Base-by-base conservation (phyloP, 805 yeast species). In the Kodamaea nitidulidarum region DNA sequence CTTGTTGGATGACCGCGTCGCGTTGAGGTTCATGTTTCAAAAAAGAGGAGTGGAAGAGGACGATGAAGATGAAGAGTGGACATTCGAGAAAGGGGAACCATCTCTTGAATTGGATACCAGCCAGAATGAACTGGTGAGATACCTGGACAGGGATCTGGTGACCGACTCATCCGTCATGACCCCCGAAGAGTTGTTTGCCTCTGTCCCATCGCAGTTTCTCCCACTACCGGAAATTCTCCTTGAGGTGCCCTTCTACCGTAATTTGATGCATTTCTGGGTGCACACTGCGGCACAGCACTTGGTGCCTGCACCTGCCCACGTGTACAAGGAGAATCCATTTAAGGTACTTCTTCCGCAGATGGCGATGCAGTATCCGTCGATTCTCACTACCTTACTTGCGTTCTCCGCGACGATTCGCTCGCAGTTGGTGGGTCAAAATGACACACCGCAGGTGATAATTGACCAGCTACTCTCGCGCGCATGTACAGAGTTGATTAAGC, bases 241-340 rank as follows among this genome's bases (percentile, higher is more conserved):
- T 12, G 70, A 75, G 39, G 81, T 79, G 10, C 83, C 86, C 0
- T 70, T 67, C 44, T 81, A 80, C 54, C 63, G 76, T 35, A 80
- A 78, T 39, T 63, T 80, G 15, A 78, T 84, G 60, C 78, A 79
- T 44, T 80, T 80, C 45, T 85, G 76, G 67, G 59, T 78, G 7
- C 67, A 77, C 36, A 74, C 76, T 10, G 82, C 86, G 0, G 75
- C 90, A 1, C 69, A 68, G 26, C 63, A 72, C 17, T 65, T 84
- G 14, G 85, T 81, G 4, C 88, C 90, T 0, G 80, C 84, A 0
- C 86, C 86, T 7, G 64, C 73, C 3, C 54, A 65, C 6, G 50
- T 71, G 2, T 80, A 80, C 49, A 63, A 59, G 15, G 77, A 75
- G 11, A 80, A 82, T 48, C 95, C 95, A 0, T 84, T 83, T 60